A percentile compares a stretch with the other conserved stretches of the same genome.
These are phyloP conservation scores for Didymella glomerata DNA, from an alignment of 2,329 filamentous ascomycete genomes.

Conservation along the genomic window DNA sequence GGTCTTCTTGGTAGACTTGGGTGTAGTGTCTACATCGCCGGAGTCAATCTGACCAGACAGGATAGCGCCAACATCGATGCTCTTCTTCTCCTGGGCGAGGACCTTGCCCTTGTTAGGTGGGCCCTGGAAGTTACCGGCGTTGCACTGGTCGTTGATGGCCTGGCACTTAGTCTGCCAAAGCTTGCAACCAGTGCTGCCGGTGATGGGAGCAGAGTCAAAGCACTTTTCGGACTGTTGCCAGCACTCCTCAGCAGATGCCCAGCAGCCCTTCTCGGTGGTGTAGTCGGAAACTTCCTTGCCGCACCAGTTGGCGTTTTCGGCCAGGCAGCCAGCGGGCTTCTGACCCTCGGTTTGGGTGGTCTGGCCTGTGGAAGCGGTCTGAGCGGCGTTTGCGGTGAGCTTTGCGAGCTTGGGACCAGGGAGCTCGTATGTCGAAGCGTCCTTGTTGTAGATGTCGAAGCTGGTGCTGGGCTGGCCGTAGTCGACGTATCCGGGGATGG, in stretches of 20 bases:
- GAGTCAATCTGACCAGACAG: constrained; percentile 24
- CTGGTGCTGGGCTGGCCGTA: constrained; percentile 63
- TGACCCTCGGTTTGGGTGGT: constrained; percentile 58
- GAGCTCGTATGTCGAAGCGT: constrained; percentile 57
- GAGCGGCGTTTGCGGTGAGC: constrained; percentile 44
- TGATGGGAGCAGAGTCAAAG: constrained; percentile 66
- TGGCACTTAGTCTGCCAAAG: constrained; percentile 71
- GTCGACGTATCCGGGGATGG: constrained; percentile 72
- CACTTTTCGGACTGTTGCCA: constrained; percentile 68
- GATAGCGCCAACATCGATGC: constrained; percentile 43
- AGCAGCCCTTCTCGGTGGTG: constrained; percentile 66
- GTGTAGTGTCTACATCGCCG: constrained; percentile 23
- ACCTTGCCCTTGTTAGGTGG: constrained; percentile 55
- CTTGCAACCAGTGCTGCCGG: constrained; percentile 67
- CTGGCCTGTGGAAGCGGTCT: constrained; percentile 20
- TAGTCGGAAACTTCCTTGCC: constrained; percentile 68
- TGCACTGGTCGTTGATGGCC: constrained; percentile 54
- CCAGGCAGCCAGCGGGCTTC: constrained; percentile 64
- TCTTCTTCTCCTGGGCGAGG: constrained; percentile 44
- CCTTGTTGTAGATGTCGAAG: constrained; percentile 69
- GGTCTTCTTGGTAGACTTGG: constrained; percentile 23
- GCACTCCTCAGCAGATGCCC: constrained; percentile 56
- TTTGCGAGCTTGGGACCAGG: constrained; percentile 66
- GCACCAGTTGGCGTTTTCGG: constrained; percentile 78
- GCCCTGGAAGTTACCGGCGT: constrained; percentile 52